Percentiles rank a stretch among this genome's conserved stretches.
Conservation (phyloP, 768 basidiomycete genomes). For the Termitomyces sp. region DNA sequence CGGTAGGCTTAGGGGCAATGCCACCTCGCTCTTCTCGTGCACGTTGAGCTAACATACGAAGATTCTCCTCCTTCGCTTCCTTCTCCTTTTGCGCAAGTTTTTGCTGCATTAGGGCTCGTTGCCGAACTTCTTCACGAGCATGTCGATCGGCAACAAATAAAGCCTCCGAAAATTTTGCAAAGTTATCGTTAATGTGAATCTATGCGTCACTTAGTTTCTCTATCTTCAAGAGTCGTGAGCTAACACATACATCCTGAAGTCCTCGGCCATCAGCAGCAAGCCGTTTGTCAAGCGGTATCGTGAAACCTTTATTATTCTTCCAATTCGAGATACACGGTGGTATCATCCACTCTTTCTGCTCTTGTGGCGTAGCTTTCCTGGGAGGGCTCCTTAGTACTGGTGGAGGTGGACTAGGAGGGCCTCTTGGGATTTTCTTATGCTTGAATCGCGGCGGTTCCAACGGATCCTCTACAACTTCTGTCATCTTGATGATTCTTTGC, state of each 20-base stretch:
- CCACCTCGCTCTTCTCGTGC: slow-evolving; percentile 93
- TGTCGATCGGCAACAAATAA: slow-evolving; percentile 94
- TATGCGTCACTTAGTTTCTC: slow-evolving; percentile 21
- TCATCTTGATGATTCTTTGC: slow-evolving; percentile 99
- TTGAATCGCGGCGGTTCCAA: slow-evolving; percentile 96
- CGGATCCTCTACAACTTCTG: slow-evolving; percentile 96
- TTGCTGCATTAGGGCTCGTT: slow-evolving; percentile 96
- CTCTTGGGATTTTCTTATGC: slow-evolving; percentile 97
- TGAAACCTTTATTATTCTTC: slow-evolving; percentile 99
- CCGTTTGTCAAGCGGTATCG: slow-evolving; percentile 96
- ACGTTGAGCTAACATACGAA: slow-evolving; percentile 89
- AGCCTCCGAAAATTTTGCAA: slow-evolving; percentile 97
- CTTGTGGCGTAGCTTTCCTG: slow-evolving; percentile 90
- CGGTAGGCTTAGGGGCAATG: slow-evolving; percentile 61
- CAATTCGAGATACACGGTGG: slow-evolving; percentile 99
- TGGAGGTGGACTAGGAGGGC: slow-evolving; percentile 93
- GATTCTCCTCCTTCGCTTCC: slow-evolving; percentile 92
- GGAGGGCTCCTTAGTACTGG: slow-evolving; percentile 95
- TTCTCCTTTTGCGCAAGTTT: slow-evolving; percentile 99
- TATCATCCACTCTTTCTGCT: slow-evolving; percentile 99
- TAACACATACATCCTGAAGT: slow-evolving; percentile 80
- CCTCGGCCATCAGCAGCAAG: slow-evolving; percentile 98
- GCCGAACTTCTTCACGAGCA: slow-evolving; percentile 96
- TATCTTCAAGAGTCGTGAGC: not conserved
- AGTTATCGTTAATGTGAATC: slow-evolving; percentile 99